Conservation (phyloP, 257 asterid species). For the Prunella vulgaris region DNA sequence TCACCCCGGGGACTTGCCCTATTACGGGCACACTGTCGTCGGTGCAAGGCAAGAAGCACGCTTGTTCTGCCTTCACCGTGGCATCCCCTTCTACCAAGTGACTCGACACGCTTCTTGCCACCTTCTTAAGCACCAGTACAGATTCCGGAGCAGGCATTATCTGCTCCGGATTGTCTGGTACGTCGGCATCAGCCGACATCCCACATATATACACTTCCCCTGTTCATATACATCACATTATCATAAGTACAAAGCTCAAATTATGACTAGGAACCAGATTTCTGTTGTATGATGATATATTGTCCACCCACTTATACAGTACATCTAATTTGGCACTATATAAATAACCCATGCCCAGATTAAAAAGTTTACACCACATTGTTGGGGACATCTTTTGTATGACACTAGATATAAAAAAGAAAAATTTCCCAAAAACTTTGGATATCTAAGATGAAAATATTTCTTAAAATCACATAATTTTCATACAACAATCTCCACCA, state of each 20-base stretch:
- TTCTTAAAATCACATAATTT: too few species aligned
- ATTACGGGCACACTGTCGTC: conserved; percentile 72
- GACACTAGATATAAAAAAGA: too few species aligned
- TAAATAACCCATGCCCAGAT: too few species aligned
- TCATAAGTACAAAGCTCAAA: not conserved
- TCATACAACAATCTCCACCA: too few species aligned
- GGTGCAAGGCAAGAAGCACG: conserved; percentile 80
- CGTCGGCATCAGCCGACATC: conserved; percentile 79
- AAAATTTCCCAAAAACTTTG: too few species aligned
- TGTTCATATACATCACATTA: conserved; percentile 11
- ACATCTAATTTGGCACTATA: too few species aligned
- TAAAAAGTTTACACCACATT: too few species aligned
- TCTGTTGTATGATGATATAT: not conserved
- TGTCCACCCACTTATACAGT: not conserved
- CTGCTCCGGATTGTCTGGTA: conserved; percentile 79
- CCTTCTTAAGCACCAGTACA: conserved; percentile 52
- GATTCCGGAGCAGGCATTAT: conserved; percentile 62
- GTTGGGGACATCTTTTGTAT: too few species aligned
- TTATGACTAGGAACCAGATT: not conserved
- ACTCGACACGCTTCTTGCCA: conserved; percentile 73
- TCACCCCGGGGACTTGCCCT: conserved; percentile 73
- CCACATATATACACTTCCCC: conserved; percentile 98
- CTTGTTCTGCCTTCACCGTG: conserved; percentile 75
- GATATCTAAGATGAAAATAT: too few species aligned
- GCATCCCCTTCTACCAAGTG: conserved; percentile 64